Conservation (phyloP, 2,329 filamentous ascomycete genomes). For the Sporothrix mexicana region DNA sequence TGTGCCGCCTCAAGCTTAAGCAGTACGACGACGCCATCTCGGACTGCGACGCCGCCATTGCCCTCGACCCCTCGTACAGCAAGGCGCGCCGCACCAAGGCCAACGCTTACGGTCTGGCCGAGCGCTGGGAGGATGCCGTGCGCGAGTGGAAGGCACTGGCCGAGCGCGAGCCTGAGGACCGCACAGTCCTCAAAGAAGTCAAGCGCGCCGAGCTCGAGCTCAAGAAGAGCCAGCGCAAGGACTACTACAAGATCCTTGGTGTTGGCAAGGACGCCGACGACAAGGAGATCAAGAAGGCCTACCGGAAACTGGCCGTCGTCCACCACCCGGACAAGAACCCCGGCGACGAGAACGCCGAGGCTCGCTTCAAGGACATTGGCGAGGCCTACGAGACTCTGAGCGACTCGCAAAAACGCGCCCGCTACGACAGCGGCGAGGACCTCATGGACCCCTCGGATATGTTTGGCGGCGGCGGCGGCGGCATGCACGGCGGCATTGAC, state of each 20-base stretch:
- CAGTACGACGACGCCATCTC: constrained; percentile 79
- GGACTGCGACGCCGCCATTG: constrained; percentile 84
- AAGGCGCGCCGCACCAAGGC: constrained; percentile 95
- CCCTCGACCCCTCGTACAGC: constrained; percentile 80
- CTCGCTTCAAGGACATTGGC: constrained; percentile 95
- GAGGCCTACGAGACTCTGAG: constrained; percentile 97
- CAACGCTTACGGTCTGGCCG: constrained; percentile 82
- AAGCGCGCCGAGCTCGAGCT: constrained; percentile 90
- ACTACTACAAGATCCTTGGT: constrained; percentile 97
- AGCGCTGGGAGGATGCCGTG: constrained; percentile 90
- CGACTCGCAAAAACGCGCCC: constrained; percentile 88
- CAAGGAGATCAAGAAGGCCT: constrained; percentile 91
- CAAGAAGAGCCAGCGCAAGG: constrained; percentile 97
- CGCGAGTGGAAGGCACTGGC: constrained; percentile 86
- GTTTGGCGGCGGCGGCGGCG: constrained; percentile 72
- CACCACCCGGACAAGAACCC: constrained; percentile 99
- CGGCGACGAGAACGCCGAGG: constrained; percentile 80
- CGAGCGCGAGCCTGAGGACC: constrained; percentile 82
- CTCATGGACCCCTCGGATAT: constrained; percentile 86
- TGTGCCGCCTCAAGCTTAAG: constrained; percentile 83
- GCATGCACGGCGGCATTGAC: constrained; percentile 71
- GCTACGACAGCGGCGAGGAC: constrained; percentile 92
- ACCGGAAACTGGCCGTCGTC: constrained; percentile 90
- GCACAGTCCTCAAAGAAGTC: constrained; percentile 80
- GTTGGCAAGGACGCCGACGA: constrained; percentile 85